Percentiles rank a stretch among this genome's conserved stretches.
Conservation (phyloP, 2,329 filamentous ascomycete species). For the Sporothrix curviconia region DNA sequence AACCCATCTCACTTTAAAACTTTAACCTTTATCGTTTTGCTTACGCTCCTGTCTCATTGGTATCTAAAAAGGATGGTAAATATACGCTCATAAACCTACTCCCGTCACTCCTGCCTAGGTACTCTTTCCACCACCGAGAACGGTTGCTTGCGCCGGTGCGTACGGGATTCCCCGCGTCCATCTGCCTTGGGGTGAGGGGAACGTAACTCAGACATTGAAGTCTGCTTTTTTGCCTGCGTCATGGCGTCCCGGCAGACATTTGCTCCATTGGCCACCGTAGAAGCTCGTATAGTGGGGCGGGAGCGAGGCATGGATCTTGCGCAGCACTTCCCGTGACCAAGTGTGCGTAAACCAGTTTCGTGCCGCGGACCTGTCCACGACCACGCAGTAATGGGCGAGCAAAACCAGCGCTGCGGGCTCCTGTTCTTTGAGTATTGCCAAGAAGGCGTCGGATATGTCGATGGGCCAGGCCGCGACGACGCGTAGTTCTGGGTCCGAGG, state of each 20-base stretch:
- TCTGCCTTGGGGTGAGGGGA: too few relatives aligned
- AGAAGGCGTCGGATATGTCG: slow-evolving; percentile 20
- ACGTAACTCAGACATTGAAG: too few relatives aligned
- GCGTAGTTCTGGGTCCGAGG: slow-evolving; percentile 18
- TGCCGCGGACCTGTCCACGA: slow-evolving; percentile 10
- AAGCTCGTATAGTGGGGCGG: background rate
- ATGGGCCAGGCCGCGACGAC: slow-evolving; percentile 23
- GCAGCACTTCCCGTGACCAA: slow-evolving; percentile 8
- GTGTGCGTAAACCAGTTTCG: slow-evolving; percentile 3
- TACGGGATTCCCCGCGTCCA: too few relatives aligned
- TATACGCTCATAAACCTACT: too few relatives aligned
- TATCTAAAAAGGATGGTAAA: too few relatives aligned
- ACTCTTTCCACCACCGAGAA: too few relatives aligned
- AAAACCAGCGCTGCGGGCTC: slow-evolving; percentile 20
- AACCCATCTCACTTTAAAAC: too few relatives aligned
- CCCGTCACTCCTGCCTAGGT: too few relatives aligned
- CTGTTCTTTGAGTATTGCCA: slow-evolving; percentile 19
- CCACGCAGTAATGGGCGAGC: slow-evolving; percentile 23
- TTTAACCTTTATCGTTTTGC: too few relatives aligned
- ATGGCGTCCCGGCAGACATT: background rate
- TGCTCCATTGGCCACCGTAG: slow-evolving; percentile 1
- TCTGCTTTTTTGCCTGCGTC: background rate
- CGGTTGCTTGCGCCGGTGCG: too few relatives aligned
- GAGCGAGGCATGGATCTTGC: background rate
- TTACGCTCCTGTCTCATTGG: too few relatives aligned